A percentile compares a stretch with the other conserved stretches of the same genome.
Evolutionary conservation across 2,329 filamentous ascomycete species (phyloP).

Genomic region (Exophiala xenobiotica): DNA sequence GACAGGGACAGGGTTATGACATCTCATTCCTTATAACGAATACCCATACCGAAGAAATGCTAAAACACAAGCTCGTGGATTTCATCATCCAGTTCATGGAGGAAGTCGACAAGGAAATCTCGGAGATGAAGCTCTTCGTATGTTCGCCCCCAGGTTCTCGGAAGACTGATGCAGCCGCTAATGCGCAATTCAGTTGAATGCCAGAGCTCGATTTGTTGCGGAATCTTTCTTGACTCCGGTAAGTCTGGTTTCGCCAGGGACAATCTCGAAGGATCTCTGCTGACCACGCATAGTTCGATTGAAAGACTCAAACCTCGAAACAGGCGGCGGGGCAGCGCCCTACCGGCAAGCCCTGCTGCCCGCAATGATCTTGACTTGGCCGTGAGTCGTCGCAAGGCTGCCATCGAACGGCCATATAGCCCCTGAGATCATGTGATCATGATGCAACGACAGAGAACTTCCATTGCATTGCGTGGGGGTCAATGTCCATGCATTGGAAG

Average conservation of each 20-base stretch:
- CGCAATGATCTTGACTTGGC: too few relatives aligned
- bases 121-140: conserved; percentile 99
- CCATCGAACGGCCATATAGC: too few relatives aligned
- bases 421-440: background rate
- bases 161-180: conserved; percentile 33
- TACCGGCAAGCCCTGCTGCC: too few relatives aligned
- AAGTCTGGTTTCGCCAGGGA: conserved; percentile 43
- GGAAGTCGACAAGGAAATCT: conserved; percentile 99
- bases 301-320: background rate
- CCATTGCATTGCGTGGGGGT: too few relatives aligned
- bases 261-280: background rate
- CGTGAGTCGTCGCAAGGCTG: background rate
- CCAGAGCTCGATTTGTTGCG: conserved; percentile 92
- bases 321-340: too few relatives aligned
- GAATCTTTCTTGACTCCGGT: conserved; percentile 97
- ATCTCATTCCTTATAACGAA: conserved; percentile 99
- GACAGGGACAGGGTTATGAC: conserved; percentile 75
- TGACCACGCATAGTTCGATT: conserved; percentile 21
- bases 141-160: too few relatives aligned
- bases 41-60: conserved; percentile 96
- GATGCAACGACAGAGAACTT: background rate
- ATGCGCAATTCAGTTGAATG: conserved; percentile 70
- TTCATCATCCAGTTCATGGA: conserved; percentile 99
- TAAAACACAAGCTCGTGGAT: conserved; percentile 98
- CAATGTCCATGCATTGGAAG: too few relatives aligned